Conservation (phyloP, 164 flowering plant genomes). For the Aristolochia contorta region DNA sequence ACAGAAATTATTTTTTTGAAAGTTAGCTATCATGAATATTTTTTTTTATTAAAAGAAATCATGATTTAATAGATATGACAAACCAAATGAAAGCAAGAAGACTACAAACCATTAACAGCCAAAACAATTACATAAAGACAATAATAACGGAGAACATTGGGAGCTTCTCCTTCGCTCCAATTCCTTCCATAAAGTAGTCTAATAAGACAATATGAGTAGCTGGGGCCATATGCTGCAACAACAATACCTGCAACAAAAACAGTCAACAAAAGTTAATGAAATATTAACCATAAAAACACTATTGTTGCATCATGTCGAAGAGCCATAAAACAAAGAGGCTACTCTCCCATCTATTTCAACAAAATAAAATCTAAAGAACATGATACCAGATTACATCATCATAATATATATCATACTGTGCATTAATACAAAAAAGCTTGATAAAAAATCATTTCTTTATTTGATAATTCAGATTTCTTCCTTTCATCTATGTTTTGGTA, state of each 20-base stretch:
- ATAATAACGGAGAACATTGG: slow-evolving; percentile 64
- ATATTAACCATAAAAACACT: background rate
- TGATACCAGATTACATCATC: too few species aligned
- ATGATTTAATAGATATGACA: background rate
- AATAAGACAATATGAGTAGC: slow-evolving; percentile 82
- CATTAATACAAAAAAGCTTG: too few species aligned
- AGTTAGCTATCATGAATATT: background rate
- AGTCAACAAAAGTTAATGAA: background rate
- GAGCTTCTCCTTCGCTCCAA: slow-evolving; percentile 99
- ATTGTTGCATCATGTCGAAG: too few species aligned
- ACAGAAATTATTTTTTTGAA: too few species aligned
- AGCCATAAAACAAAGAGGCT: too few species aligned
- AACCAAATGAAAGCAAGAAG: background rate
- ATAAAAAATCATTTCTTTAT: too few species aligned
- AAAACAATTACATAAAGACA: slow-evolving; percentile 73
- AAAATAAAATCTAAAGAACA: too few species aligned
- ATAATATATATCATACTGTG: too few species aligned
- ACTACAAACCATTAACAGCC: slow-evolving; percentile 88
- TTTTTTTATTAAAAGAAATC: too few species aligned
- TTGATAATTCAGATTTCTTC: too few species aligned
- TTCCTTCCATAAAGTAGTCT: slow-evolving; percentile 75
- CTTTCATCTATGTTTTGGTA: too few species aligned
- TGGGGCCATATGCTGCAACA: slow-evolving; percentile 90
- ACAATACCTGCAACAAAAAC: slow-evolving; percentile 53
- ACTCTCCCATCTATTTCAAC: too few species aligned